phyloP scores from a whole-genome alignment of 176 grass and related monocot species.

The Oryza glaberrima region DNA sequence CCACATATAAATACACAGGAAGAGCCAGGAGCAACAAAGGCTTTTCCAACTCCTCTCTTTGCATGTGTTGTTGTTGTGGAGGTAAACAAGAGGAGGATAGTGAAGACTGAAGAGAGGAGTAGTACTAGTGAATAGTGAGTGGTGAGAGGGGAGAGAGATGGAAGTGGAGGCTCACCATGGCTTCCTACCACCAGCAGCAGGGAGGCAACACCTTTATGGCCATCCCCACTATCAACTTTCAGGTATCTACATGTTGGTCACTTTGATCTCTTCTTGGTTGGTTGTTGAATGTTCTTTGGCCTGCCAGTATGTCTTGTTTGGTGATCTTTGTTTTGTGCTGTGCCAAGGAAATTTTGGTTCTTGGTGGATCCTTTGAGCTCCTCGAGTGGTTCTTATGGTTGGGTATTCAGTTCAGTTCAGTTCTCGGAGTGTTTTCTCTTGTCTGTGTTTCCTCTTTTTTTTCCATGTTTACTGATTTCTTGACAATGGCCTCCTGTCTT shows the following conservation, averaged over 20 bases:
- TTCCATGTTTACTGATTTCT: background rate
- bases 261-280: background rate
- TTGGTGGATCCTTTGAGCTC: background rate
- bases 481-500: background rate
- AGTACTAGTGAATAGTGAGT: background rate
- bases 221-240: conserved; percentile 12
- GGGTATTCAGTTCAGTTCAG: background rate
- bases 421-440: conserved; percentile 26
- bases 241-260: background rate
- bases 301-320: background rate
- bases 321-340: background rate
- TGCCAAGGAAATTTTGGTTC: background rate
- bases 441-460: background rate
- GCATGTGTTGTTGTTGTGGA: background rate
- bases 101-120: background rate
- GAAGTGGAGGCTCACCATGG: conserved; percentile 31
- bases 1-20: conserved; percentile 20
- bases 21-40: background rate
- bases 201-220: conserved; percentile 23
- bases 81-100: conserved; percentile 9
- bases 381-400: background rate
- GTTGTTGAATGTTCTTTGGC: background rate
- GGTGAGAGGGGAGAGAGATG: conserved; percentile 7
- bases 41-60: background rate
- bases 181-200: background rate